Evolutionary conservation across 768 basidiomycete genomes (phyloP).

Genomic region (Trametes gibbosa): DNA sequence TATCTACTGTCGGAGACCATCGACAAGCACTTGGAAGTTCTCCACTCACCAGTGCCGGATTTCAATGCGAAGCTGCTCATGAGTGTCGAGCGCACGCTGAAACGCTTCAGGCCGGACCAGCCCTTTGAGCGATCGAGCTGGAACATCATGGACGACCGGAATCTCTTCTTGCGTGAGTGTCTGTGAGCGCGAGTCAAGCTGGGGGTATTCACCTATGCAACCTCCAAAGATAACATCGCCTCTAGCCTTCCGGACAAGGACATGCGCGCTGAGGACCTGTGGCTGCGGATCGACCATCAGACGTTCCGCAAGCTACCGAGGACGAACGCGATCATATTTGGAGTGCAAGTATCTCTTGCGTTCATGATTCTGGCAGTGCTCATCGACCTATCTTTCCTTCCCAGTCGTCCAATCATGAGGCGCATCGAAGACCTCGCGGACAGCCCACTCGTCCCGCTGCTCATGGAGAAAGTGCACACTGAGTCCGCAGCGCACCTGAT

Average conservation of each 20-base stretch:
- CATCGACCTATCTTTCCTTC: background rate
- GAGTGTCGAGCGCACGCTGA: constrained; percentile 36
- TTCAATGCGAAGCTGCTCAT: constrained; percentile 36
- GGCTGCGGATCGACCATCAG: constrained; percentile 35
- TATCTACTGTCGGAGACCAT: constrained; percentile 35
- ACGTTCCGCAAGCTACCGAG: constrained; percentile 38
- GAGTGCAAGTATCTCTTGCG: constrained; percentile 21
- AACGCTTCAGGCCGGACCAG: constrained; percentile 31
- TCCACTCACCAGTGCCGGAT: constrained; percentile 32
- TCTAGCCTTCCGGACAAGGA: constrained; percentile 10
- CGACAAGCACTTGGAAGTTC: constrained; percentile 26
- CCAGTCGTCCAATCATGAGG: constrained; percentile 32
- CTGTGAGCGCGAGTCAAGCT: background rate
- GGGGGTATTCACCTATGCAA: background rate
- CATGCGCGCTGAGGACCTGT: constrained; percentile 31
- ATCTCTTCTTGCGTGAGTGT: constrained; percentile 29
- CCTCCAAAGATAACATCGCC: constrained; percentile 26
- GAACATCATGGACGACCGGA: constrained; percentile 34
- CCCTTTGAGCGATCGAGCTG: constrained; percentile 38
- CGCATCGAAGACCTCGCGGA: constrained; percentile 33
- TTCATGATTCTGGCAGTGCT: no score
- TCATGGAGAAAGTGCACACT: constrained; percentile 33
- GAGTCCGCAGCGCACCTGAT: constrained; percentile 28
- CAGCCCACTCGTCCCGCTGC: constrained; percentile 32
- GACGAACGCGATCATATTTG: constrained; percentile 34